These are phyloP conservation scores for Straminergon stramineum DNA, from an alignment of 225 moss, liverwort and hornwort genomes.

Conservation along the genomic window DNA sequence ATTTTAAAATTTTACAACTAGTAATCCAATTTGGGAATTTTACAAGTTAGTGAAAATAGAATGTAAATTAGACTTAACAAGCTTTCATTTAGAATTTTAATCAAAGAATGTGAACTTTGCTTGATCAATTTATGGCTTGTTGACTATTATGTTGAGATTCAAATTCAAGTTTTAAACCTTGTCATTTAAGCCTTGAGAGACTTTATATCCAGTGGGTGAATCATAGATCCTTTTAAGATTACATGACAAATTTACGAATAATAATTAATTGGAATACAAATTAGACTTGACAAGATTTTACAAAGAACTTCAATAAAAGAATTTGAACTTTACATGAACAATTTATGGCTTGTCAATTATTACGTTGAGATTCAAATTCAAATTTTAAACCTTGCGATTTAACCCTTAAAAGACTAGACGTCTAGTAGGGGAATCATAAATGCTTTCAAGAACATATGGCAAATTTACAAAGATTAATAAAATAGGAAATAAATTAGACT, in stretches of 20 bases:
- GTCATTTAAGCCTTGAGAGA: background rate
- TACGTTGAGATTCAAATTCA: background rate
- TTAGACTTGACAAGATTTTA: background rate
- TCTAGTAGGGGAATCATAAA: fast-evolving
- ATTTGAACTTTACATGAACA: background rate
- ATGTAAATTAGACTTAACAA: no score
- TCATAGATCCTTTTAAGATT: no score
- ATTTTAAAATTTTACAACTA: background rate
- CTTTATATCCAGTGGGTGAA: fast-evolving
- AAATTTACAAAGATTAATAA: background rate
- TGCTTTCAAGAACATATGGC: fast-evolving
- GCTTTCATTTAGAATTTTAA: background rate
- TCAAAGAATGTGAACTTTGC: background rate
- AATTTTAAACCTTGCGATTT: background rate
- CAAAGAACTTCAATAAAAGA: background rate
- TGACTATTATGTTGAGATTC: background rate
- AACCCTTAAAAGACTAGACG: fast-evolving
- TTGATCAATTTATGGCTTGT: fast-evolving
- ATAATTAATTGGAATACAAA: background rate
- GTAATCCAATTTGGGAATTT: background rate
- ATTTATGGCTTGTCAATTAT: background rate
- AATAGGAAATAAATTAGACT: fast-evolving
- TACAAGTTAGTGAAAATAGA: no score
- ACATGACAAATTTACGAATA: fast-evolving
- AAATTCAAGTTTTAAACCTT: background rate